Conservation (phyloP, 202 grass and related monocot genomes). For the Setaria italica region DNA sequence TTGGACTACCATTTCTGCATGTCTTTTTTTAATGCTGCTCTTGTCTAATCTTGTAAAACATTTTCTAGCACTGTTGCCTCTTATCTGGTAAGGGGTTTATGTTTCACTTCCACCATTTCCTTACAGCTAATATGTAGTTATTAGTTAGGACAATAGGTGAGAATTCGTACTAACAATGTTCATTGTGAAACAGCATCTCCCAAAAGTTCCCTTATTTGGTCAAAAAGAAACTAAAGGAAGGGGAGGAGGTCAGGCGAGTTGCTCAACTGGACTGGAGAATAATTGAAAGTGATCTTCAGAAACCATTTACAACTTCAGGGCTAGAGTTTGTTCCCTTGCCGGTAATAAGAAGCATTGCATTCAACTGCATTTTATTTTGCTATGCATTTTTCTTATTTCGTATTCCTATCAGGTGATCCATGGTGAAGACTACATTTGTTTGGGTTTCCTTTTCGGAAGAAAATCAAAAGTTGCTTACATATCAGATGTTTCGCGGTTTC, state of each 20-base stretch:
- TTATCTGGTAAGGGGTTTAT: not conserved
- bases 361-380: slow-evolving; percentile 26
- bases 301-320: slow-evolving; percentile 73
- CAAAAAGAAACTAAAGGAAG: slow-evolving; percentile 86
- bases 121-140: not conserved
- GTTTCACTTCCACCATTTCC: not conserved
- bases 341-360: slow-evolving; percentile 46
- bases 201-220: slow-evolving; percentile 89
- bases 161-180: slow-evolving; percentile 34
- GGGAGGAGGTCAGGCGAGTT: slow-evolving; percentile 78
- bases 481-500: slow-evolving; percentile 96
- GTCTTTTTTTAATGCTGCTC: not conserved
- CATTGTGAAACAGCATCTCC: slow-evolving; percentile 70
- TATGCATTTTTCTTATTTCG: slow-evolving; percentile 28
- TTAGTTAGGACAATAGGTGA: slow-evolving; percentile 3
- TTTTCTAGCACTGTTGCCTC: not conserved
- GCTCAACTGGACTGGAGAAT: slow-evolving; percentile 96
- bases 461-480: slow-evolving; percentile 97
- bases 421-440: slow-evolving; percentile 88
- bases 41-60: not conserved
- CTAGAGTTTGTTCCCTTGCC: slow-evolving; percentile 94
- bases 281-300: slow-evolving; percentile 74
- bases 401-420: slow-evolving; percentile 79
- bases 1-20: not conserved
- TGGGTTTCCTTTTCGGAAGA: slow-evolving; percentile 90